Percentiles rank a stretch among this genome's conserved stretches.
Conservation (phyloP, 1,139 yeast genomes). For the Yamadazyma diospyri region DNA sequence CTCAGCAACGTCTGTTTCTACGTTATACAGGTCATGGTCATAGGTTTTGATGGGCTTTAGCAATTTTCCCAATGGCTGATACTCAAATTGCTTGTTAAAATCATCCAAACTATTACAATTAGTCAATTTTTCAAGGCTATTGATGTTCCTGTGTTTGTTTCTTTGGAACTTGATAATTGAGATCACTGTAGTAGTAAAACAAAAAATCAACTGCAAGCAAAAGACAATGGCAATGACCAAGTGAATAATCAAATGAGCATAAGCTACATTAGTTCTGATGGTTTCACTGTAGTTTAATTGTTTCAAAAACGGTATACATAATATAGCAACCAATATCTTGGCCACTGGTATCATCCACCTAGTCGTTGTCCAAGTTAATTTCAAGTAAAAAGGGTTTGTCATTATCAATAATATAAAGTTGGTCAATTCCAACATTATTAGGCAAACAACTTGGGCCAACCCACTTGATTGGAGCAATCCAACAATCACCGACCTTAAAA, state of each 20-base stretch:
- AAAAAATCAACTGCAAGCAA: slow-evolving; percentile 28
- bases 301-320: slow-evolving; percentile 41
- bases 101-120: slow-evolving; percentile 20
- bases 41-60: slow-evolving; percentile 7
- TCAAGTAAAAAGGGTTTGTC: slow-evolving; percentile 40
- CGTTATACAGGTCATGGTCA: slow-evolving; percentile 1
- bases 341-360: slow-evolving; percentile 36
- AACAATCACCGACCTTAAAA: slow-evolving; percentile 37
- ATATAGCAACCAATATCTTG: slow-evolving; percentile 31
- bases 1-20: slow-evolving; percentile 1
- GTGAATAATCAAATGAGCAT: slow-evolving; percentile 40
- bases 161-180: slow-evolving; percentile 18
- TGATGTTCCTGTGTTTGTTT: slow-evolving; percentile 3
- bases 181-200: slow-evolving; percentile 26
- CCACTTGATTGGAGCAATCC: slow-evolving; percentile 45
- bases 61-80: slow-evolving; percentile 22
- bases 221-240: slow-evolving; percentile 35
- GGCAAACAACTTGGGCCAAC: slow-evolving; percentile 38
- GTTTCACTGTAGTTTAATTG: slow-evolving; percentile 30
- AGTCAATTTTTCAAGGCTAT: slow-evolving; percentile 6
- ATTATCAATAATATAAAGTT: slow-evolving; percentile 29
- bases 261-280: slow-evolving; percentile 37
- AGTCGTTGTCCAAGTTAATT: slow-evolving; percentile 36
- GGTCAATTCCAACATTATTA: slow-evolving; percentile 33
- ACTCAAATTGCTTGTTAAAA: slow-evolving; percentile 30